Conservation (phyloP, 192 early-diverging fungal species). For the Gryganskiella cystojenkinii region DNA sequence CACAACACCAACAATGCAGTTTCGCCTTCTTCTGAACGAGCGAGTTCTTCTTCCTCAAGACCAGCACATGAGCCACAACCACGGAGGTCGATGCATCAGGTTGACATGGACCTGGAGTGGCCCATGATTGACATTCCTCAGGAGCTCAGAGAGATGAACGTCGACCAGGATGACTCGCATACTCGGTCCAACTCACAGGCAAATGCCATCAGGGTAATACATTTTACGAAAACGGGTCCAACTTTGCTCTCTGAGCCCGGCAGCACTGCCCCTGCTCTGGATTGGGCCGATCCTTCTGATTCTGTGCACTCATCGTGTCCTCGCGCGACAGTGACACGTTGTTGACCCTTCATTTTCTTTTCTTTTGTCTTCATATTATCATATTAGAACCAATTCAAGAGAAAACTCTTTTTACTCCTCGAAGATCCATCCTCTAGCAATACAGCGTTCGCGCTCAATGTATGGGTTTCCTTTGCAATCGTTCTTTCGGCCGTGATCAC, state of each 20-base stretch:
- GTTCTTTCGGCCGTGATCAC: conserved; percentile 78
- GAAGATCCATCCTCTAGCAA: conserved; percentile 83
- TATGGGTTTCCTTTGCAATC: conserved; percentile 80
- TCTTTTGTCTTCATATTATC: conserved; percentile 3
- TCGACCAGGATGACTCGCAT: conserved; percentile 26
- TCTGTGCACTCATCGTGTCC: too few species aligned
- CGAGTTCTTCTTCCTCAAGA: conserved; percentile 38
- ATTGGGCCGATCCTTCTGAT: too few species aligned
- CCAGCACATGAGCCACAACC: conserved; percentile 24
- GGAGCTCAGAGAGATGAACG: conserved; percentile 47
- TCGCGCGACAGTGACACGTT: too few species aligned
- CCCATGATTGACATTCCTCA: conserved; percentile 56
- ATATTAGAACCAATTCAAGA: conserved; percentile 56
- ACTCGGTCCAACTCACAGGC: conserved; percentile 57
- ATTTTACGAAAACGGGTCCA: too few species aligned
- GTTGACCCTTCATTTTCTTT: neutral
- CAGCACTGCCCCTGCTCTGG: too few species aligned
- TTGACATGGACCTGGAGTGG: conserved; percentile 51
- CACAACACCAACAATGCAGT: conserved; percentile 19
- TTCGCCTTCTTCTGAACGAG: conserved; percentile 36
- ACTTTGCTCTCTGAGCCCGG: too few species aligned
- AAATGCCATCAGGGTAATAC: conserved; percentile 52
- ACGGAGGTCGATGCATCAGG: conserved; percentile 41
- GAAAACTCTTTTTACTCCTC: conserved; percentile 74
- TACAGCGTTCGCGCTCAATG: conserved; percentile 76